Base-by-base conservation (phyloP, 352 stramenopile genomes). In the Globisporangium nagaii region DNA sequence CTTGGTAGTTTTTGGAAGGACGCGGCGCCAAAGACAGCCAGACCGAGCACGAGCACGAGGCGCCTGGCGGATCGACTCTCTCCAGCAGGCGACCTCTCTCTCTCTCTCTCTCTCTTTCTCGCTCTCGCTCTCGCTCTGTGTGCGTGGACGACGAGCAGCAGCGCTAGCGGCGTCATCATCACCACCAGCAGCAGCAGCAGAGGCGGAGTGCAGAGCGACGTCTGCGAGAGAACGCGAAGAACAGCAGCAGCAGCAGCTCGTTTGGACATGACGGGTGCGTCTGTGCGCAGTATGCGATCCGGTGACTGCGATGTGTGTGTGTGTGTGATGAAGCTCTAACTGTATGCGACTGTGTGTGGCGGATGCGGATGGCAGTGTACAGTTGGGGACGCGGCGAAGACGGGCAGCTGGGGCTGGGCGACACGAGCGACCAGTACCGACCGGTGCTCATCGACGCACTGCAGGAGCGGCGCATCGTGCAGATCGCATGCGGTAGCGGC, bases 381-480 rank as follows among this genome's bases (percentile, higher is more conserved):
- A 95, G 84, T 62, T 95, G 86, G 86, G 86, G 86, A 12, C 84
- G 86, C 19, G 86, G 86, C 28, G 86, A 95, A 67, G 86, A 95
- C 66, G 86, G 86, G 0, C 86, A 95, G 60, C 66, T 95, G 11
- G 86, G 86, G 4, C 71, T 93, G 7, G 85, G 85, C 25, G 84
- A 95, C 64, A 93, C 85, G 36, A 93, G 78, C 60, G 86, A 96
- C 66, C 86, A 96, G 68, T 77, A 93, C 63, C 75, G 70, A 1
- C 86, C 86, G 15, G 79, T 92, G 58, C 69, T 88, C 34, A 75
- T 95, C 13, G 84, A 96, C 20, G 86, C 83, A 40, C 71, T 96
- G 20, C 74, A 82, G 53, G 84, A 96, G 61, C 76, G 76, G 20
- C 78, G 72, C 52, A 88, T 95, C 39, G 77, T 92, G 34, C 86